phyloP scores from a whole-genome alignment of 768 basidiomycete species.

The Rhodotorula graminis region DNA sequence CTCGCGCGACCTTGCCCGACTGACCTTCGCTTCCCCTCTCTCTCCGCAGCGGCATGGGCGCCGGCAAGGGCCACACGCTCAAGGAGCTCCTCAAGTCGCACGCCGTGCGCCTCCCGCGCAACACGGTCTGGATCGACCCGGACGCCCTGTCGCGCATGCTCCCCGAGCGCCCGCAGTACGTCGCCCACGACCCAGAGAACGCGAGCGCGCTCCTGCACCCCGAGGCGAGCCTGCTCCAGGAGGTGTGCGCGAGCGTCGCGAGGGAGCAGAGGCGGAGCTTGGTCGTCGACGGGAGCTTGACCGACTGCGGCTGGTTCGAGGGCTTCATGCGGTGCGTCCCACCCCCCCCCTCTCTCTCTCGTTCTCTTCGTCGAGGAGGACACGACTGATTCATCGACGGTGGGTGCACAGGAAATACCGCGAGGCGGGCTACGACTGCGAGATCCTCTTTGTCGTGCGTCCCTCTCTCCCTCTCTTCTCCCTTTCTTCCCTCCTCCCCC shows the following conservation, averaged over 20 bases:
- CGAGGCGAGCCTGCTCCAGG: conserved; percentile 43
- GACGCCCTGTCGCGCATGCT: conserved; percentile 42
- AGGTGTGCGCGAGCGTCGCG: conserved; percentile 41
- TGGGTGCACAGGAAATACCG: not conserved
- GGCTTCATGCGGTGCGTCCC: conserved; percentile 36
- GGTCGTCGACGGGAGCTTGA: conserved; percentile 44
- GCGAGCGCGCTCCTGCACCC: conserved; percentile 42
- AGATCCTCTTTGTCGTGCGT: conserved; percentile 44
- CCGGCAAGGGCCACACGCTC: conserved; percentile 44
- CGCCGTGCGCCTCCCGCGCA: conserved; percentile 34
- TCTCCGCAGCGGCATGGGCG: conserved; percentile 35
- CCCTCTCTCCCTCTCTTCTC: too few relatives aligned
- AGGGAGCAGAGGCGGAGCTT: conserved; percentile 31
- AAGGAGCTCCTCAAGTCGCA: conserved; percentile 36
- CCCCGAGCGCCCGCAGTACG: conserved; percentile 43
- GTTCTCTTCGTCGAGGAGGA: too few relatives aligned
- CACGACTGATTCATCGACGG: not conserved
- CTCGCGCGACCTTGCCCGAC: too few relatives aligned
- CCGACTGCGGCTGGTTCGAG: conserved; percentile 42
- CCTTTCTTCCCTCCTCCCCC: not conserved
- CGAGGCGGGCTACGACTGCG: conserved; percentile 36
- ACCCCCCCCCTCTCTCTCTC: not conserved
- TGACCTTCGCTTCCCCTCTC: not conserved
- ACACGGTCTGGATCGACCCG: conserved; percentile 46
- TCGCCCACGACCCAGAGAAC: conserved; percentile 22